Conservation (phyloP, 179 eudicot genomes). For the Beta corolliflora region DNA sequence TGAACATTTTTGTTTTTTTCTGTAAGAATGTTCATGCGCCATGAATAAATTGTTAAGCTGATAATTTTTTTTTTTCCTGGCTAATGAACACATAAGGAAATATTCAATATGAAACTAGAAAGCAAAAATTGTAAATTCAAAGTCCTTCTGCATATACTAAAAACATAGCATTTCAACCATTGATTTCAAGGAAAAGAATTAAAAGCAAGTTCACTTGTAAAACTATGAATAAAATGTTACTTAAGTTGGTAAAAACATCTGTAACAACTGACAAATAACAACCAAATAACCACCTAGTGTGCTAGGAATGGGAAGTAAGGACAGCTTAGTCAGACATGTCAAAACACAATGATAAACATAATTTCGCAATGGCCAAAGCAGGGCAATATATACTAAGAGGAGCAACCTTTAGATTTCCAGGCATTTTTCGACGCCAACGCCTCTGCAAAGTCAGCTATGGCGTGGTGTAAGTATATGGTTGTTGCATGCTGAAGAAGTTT, state of each 20-base stretch:
- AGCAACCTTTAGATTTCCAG: constrained; percentile 83
- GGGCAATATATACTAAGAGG: constrained; percentile 1
- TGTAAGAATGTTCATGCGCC: no score
- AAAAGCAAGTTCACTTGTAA: not conserved
- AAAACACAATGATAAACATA: not conserved
- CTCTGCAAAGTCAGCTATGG: constrained; percentile 94
- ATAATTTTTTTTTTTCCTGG: no score
- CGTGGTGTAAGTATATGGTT: constrained; percentile 90
- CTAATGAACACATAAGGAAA: no score
- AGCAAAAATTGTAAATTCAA: not conserved
- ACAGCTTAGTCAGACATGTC: not conserved
- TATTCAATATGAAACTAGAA: not conserved
- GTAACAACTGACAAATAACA: not conserved
- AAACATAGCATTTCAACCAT: not conserved
- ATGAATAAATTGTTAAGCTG: no score
- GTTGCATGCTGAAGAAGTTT: constrained; percentile 97
- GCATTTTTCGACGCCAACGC: constrained; percentile 97
- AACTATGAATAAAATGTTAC: not conserved
- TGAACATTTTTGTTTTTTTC: no score
- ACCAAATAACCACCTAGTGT: not conserved
- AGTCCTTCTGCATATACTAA: not conserved
- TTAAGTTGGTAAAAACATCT: not conserved
- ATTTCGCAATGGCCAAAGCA: not conserved
- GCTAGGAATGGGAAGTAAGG: not conserved
- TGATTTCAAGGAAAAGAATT: not conserved